Percentiles rank a stretch among this genome's conserved stretches.
Conservation (phyloP, 164 flowering plant genomes). For the Liriodendron chinense region DNA sequence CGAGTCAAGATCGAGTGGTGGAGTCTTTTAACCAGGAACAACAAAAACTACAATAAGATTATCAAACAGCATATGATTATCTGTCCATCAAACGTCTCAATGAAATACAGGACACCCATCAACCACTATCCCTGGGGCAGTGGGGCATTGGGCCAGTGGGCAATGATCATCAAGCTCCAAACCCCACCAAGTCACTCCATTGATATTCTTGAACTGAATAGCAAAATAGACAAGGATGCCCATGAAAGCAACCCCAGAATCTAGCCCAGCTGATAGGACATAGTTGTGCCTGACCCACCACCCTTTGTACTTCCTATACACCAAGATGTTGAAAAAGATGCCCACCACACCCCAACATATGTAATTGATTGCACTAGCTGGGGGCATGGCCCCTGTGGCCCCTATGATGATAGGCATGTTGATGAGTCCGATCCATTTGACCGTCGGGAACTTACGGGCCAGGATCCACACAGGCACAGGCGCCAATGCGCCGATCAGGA, state of each 20-base stretch:
- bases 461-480: constrained; percentile 48
- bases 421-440: constrained; percentile 54
- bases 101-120: constrained; percentile 18
- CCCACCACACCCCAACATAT: constrained; percentile 51
- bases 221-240: constrained; percentile 37
- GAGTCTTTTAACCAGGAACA: no score
- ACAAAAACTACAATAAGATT: constrained; percentile 4
- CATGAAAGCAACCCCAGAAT: constrained; percentile 69
- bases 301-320: constrained; percentile 40
- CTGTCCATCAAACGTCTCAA: neutral
- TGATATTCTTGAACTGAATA: constrained; percentile 29
- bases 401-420: constrained; percentile 57
- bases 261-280: constrained; percentile 59
- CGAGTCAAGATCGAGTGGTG: no score
- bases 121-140: constrained; percentile 38
- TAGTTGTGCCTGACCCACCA: constrained; percentile 27
- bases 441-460: constrained; percentile 34
- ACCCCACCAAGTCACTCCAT: constrained; percentile 64
- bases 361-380: constrained; percentile 52
- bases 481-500: constrained; percentile 41
- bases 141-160: constrained; percentile 57
- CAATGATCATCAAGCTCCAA: constrained; percentile 40
- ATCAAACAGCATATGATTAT: neutral
- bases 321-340: constrained; percentile 42
- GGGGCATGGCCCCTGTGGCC: constrained; percentile 39